These are phyloP conservation scores for Lentinula sp. DNA, from an alignment of 768 basidiomycete genomes.

Conservation along the genomic window DNA sequence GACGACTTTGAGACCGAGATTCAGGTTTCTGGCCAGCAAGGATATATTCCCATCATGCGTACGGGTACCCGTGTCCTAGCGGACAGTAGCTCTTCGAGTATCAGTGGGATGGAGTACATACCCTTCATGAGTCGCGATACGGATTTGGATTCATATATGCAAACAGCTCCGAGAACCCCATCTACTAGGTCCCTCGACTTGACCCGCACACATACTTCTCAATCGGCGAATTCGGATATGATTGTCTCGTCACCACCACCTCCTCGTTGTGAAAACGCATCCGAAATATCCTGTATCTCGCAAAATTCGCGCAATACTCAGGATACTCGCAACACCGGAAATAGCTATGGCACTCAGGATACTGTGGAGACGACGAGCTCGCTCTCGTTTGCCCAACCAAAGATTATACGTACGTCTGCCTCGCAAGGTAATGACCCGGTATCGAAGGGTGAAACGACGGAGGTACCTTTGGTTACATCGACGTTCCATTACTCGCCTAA, in stretches of 20 bases:
- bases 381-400: not conserved
- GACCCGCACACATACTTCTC: not conserved
- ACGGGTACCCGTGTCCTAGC: not conserved
- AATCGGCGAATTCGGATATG: not conserved
- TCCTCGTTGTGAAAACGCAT: not conserved
- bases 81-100: not conserved
- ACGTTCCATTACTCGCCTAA: constrained; percentile 2
- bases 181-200: not conserved
- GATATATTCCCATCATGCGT: not conserved
- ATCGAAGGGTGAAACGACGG: not conserved
- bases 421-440: too few relatives aligned
- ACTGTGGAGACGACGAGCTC: not conserved
- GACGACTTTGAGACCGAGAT: not conserved
- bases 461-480: not conserved
- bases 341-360: not conserved
- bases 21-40: not conserved
- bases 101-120: not conserved
- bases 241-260: not conserved
- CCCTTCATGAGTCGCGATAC: not conserved
- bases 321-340: not conserved
- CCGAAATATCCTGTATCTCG: not conserved
- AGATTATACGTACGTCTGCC: not conserved
- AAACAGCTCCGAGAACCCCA: not conserved
- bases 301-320: not conserved
- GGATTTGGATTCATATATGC: not conserved